Percentiles rank a stretch among this genome's conserved stretches.
Evolutionary conservation across 179 eudicot species (phyloP).

Genomic region (Silene vulgaris): DNA sequence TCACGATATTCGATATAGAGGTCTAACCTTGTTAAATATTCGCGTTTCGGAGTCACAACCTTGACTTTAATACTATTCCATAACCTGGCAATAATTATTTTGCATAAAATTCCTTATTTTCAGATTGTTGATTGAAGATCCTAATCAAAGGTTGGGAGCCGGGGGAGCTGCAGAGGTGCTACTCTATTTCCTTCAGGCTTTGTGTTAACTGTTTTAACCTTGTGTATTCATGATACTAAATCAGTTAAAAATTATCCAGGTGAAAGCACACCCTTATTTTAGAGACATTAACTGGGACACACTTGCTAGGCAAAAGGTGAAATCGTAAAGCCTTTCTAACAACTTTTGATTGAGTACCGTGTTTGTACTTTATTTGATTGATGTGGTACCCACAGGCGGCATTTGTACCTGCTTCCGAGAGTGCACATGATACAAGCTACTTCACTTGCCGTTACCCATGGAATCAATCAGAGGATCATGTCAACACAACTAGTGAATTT

Average conservation of each 20-base stretch:
- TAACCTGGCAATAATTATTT: background rate
- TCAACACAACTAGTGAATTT: slow-evolving; percentile 60
- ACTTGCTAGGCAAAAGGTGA: slow-evolving; percentile 94
- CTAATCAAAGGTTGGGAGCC: slow-evolving; percentile 93
- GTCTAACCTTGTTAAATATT: background rate
- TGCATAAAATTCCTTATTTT: slow-evolving; percentile 6
- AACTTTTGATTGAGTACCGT: background rate
- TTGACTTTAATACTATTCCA: background rate
- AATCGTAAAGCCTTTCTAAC: background rate
- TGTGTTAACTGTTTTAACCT: background rate
- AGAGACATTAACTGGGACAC: slow-evolving; percentile 97
- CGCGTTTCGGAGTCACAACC: background rate
- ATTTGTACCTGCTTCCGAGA: slow-evolving; percentile 89
- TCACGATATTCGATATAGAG: background rate
- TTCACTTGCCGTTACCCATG: slow-evolving; percentile 87
- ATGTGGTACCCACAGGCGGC: slow-evolving; percentile 62
- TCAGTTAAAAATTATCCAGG: slow-evolving; percentile 42
- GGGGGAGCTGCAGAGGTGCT: slow-evolving; percentile 90
- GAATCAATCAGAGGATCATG: slow-evolving; percentile 86
- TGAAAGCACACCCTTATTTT: slow-evolving; percentile 88
- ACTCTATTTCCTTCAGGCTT: slow-evolving; percentile 15
- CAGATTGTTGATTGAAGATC: slow-evolving; percentile 93
- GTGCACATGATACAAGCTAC: slow-evolving; percentile 89
- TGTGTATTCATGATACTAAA: background rate
- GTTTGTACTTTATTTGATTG: slow-evolving; percentile 10